Base-by-base conservation (phyloP, 352 stramenopile species). In the Pythium utonaiense region DNA sequence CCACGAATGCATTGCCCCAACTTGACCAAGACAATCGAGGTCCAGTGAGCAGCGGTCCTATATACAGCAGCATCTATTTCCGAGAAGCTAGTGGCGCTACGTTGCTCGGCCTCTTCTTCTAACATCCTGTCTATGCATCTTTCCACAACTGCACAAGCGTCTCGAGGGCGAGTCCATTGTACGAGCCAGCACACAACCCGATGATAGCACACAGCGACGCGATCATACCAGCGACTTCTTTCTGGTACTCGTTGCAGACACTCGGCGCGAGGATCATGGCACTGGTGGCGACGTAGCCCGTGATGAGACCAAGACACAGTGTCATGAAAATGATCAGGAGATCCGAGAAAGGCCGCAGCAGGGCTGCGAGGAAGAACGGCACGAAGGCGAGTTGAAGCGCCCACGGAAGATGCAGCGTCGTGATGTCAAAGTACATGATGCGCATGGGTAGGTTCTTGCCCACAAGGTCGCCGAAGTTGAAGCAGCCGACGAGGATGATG, bases 381-480 rank as follows among this genome's bases (percentile, higher is more conserved):
- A 93, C 58, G 64, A 90, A 91, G 9, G 73, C 66, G 8, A 78
- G 57, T 53, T 93, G 81, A 22, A 91, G 60, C 24, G 72, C 57
- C 76, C 83, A 88, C 34, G 80, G 76, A 28, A 78, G 71, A 49
- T 93, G 82, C 30, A 93, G 67, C 47, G 76, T 89, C 27, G 70
- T 66, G 28, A 88, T 58, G 40, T 87, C 77, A 41, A 93, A 80
- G 57, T 88, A 84, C 73, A 90, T 86, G 47, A 71, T 58, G 60
- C 87, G 83, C 51, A 89, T 60, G 5, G 82, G 81, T 28, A 91
- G 54, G 58, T 80, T 91, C 67, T 93, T 93, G n/a, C 83, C 83
- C 2, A 93, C 51, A 22, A 91, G 71, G 53, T 93, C 83, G 30
- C 81, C 83, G 12, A 89, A 36, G 52, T 87, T 93, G 62, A 80